phyloP scores from a whole-genome alignment of 1,284 basidiomycete species.

The Ganoderma lingzhi region DNA sequence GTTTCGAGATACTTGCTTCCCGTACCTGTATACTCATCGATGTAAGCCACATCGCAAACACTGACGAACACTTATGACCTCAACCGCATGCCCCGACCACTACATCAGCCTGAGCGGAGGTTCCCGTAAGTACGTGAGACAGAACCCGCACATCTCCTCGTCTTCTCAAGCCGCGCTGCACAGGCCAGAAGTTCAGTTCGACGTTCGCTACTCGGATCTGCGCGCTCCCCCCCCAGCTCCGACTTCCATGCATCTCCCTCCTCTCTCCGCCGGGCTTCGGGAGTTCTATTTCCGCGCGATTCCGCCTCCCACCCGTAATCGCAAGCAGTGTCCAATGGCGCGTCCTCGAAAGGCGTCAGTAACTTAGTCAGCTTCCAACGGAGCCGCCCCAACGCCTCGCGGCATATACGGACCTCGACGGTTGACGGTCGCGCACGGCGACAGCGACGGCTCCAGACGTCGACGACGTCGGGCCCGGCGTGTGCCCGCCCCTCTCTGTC shows the following conservation, averaged over 20 bases:
- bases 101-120: neutral
- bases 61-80: neutral
- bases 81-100: neutral
- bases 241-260: neutral
- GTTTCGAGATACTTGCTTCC: neutral
- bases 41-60: neutral
- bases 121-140: neutral
- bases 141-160: neutral
- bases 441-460: neutral
- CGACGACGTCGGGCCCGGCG: neutral
- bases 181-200: neutral
- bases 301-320: neutral
- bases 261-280: neutral
- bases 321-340: neutral
- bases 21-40: neutral
- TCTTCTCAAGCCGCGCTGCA: neutral
- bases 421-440: neutral
- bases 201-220: slow-evolving; percentile 1
- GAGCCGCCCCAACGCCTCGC: neutral
- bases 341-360: neutral
- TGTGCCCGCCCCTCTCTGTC: neutral
- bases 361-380: neutral
- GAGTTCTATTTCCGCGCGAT: neutral
- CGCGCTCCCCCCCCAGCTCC: neutral
- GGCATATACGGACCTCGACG: neutral